Base-by-base conservation (phyloP, 495 filamentous ascomycete genomes). In the Pyrenula massariospora region DNA sequence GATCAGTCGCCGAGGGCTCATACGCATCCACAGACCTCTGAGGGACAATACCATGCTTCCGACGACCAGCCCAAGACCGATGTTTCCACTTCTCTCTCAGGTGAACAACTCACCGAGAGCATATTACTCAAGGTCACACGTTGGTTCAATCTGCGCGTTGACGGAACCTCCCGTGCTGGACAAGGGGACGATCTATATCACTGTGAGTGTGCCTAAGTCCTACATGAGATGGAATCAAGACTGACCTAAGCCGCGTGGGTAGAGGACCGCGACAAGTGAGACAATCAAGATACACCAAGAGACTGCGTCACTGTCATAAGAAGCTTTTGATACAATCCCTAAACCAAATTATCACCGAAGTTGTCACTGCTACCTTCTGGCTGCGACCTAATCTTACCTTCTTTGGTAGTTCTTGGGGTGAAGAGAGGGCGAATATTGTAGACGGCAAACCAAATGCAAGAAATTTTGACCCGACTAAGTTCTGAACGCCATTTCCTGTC, bases 301-400 rank as follows among this genome's bases (percentile, higher is more conserved):
- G 31, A 42, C 31, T 8, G 31, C 31, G 31, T 57, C 31, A 22
- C 53, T 48, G 25, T 56, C 52, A 22, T 63, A 49, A 11, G 52
- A 42, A 5, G 15, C 15, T 42, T 15, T 8, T 42, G 31, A 42
- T 5, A 42, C 31, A 42, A 15, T 15, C 31, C 15, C 31, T 15
- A 42, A 42, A 42, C 5, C 15, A 42, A 15, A 8, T 42, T 15
- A 42, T 42, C 15, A 8, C 15, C 8, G 31, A 42, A 42, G 5
- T 42, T 15, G 31, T 8, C 31, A 42, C 5, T 42, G 5, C 31
- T 42, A n/a, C n/a, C n/a, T n/a, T n/a, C n/a, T 15, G 5, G 31
- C 15, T 42, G 15, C 5, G 31, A 42, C 8, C 31, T 8, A 15
- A 5, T 42, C 15, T 42, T 42, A 15, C 31, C 15, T 42, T 15